Conservation (phyloP, 2,329 filamentous ascomycete genomes). For the Pyrenochaeta sp. region DNA sequence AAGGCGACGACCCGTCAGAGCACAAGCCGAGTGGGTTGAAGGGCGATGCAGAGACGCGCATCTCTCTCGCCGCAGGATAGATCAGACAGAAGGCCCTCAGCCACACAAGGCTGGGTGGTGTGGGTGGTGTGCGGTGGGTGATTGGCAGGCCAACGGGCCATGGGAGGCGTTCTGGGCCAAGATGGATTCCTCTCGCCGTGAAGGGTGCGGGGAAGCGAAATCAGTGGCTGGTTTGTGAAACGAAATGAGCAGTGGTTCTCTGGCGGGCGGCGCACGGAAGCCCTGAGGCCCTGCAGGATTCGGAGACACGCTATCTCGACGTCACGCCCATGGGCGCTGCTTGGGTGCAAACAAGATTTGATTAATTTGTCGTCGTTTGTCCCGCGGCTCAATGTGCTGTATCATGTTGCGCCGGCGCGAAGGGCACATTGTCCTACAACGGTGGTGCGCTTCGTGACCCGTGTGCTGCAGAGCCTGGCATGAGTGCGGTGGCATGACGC, state of each 20-base stretch:
- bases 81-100: slow-evolving; percentile 12
- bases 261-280: slow-evolving; percentile 4
- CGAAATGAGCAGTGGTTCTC: slow-evolving; percentile 16
- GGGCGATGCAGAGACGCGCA: slow-evolving; percentile 32
- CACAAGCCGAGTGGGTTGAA: slow-evolving; percentile 12
- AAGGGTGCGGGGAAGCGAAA: slow-evolving; percentile 19
- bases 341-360: slow-evolving; percentile 33
- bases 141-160: slow-evolving; percentile 2
- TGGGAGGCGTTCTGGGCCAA: slow-evolving; percentile 8
- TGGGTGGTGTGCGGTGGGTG: not conserved
- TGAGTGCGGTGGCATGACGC: not conserved
- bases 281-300: slow-evolving; percentile 9
- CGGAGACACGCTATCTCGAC: slow-evolving; percentile 13
- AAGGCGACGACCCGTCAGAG: slow-evolving; percentile 10
- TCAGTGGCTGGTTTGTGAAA: slow-evolving; percentile 11
- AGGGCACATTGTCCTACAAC: not conserved
- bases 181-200: not conserved
- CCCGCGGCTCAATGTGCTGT: slow-evolving; percentile 1
- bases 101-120: slow-evolving; percentile 28
- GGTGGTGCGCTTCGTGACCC: slow-evolving; percentile 6
- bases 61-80: slow-evolving; percentile 42
- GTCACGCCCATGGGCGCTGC: slow-evolving; percentile 20
- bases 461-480: slow-evolving; percentile 1
- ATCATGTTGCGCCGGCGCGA: slow-evolving; percentile 11
- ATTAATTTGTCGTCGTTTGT: slow-evolving; percentile 12